Percentiles rank a stretch among this genome's conserved stretches.
Evolutionary conservation across 164 flowering plant genomes (phyloP).

Genomic region (Umbellularia californica): DNA sequence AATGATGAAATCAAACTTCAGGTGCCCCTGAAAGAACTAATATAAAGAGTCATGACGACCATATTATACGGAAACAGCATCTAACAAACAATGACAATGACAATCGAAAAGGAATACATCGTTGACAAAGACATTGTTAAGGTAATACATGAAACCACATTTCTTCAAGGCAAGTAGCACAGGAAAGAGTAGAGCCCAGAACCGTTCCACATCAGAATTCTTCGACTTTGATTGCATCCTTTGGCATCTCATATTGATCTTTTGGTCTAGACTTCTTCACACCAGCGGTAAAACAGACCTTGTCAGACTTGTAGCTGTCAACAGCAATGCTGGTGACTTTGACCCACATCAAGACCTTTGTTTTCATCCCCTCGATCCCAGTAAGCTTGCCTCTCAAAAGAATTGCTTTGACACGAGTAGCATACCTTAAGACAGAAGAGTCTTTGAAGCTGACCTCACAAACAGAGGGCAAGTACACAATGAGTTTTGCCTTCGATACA

Average conservation of each 20-base stretch:
- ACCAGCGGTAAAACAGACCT: conserved; percentile 84
- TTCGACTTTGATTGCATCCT: conserved; percentile 51
- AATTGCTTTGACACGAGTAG: conserved; percentile 42
- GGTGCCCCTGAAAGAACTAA: too few relatives aligned
- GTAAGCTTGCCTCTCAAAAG: conserved; percentile 76
- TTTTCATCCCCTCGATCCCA: conserved; percentile 90
- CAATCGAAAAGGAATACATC: too few relatives aligned
- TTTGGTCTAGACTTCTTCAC: conserved; percentile 72
- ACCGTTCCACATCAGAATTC: conserved; percentile 49
- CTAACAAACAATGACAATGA: too few relatives aligned
- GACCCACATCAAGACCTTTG: conserved; percentile 88
- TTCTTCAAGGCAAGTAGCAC: neutral
- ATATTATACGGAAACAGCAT: too few relatives aligned
- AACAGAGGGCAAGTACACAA: conserved; percentile 64
- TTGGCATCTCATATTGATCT: conserved; percentile 61
- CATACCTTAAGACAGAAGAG: conserved; percentile 36
- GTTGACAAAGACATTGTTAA: too few relatives aligned
- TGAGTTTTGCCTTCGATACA: conserved; percentile 62
- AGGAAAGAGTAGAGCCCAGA: neutral
- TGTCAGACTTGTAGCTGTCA: conserved; percentile 78
- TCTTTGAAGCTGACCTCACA: conserved; percentile 90
- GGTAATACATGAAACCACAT: neutral
- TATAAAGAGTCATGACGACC: too few relatives aligned
- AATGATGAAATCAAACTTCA: too few relatives aligned
- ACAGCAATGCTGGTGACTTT: conserved; percentile 68